Evolutionary conservation across 768 basidiomycete genomes (phyloP), one percentile per base, ranked within the genome.

Genomic region (Gyrodon lividus): DNA sequence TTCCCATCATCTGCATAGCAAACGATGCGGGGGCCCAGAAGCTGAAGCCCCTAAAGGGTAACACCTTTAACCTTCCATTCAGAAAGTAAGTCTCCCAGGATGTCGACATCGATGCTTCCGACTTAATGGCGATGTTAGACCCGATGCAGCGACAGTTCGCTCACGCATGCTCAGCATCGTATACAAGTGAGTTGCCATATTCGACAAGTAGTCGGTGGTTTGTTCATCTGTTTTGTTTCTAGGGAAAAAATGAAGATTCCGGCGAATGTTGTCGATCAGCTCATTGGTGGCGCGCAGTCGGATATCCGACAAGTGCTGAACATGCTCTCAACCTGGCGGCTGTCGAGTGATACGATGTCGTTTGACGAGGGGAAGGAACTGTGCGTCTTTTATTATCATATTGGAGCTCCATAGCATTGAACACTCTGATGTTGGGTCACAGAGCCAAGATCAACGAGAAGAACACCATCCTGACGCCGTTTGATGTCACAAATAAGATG

Each of bases 291-390:
- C 5, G 79, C 93, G 2, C 91, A 97, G 60, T 96, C 95, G 2
- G 97, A 99, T 69, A 96, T 99, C 51, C 89, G 97, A 3, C 96
- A 96, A 66, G 92, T 98, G 17, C 72, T 99, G 53, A 98, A 98
- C 67, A 98, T 99, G 93, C 75, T 99, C 12, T 96, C 97, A 5
- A 98, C 96, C 0, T 98, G 93, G 91, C 93, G 87, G 61, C 70
- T 98, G n/a, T 88, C 87, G 8, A 86, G 75, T 55, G 68, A 77
- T 49, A 77, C 81, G 2, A 92, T 99, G 87, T 79, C 85, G 58
- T 98, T 92, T 65, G 95, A 98, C 57, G 84, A 97, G 61, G 82
- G 93, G 49, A 97, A 98, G 67, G 69, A 76, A n/a, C 74, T 98
- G 95, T 98, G 61, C 48, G 90, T 77, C 9, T 2, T 28, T 8